Percentiles rank a stretch among this genome's conserved stretches.
These are phyloP conservation scores for Forsythia suspensa DNA, from an alignment of 257 asterid species.

Conservation along the genomic window DNA sequence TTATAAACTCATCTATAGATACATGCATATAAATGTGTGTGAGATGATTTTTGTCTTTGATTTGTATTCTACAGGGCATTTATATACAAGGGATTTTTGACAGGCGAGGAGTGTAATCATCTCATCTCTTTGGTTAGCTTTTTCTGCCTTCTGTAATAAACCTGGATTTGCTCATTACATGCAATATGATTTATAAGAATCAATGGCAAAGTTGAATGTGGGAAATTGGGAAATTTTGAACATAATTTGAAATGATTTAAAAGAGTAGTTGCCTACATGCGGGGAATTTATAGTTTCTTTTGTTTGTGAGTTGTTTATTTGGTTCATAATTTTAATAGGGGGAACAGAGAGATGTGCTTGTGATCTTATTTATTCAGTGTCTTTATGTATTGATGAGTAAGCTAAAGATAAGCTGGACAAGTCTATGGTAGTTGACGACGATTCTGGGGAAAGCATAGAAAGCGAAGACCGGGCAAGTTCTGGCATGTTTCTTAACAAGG, in stretches of 20 bases:
- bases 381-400: constrained; percentile 39
- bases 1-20: too few relatives aligned
- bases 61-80: constrained; percentile 64
- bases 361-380: constrained; percentile 11
- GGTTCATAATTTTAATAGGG: background rate
- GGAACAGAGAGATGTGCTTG: background rate
- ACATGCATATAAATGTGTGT: too few relatives aligned
- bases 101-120: constrained; percentile 81
- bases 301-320: constrained; percentile 8
- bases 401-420: constrained; percentile 86
- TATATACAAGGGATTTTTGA: constrained; percentile 65
- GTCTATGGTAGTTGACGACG: constrained; percentile 89
- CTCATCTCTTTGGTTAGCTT: constrained; percentile 64
- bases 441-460: constrained; percentile 81
- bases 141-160: background rate
- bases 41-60: background rate
- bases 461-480: constrained; percentile 90
- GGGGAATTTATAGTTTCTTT: background rate
- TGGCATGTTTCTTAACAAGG: constrained; percentile 70
- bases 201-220: background rate
- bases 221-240: background rate
- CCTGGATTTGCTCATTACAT: background rate
- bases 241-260: constrained; percentile 9
- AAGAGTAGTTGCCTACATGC: background rate
- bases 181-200: background rate